Conservation (phyloP, 1,139 yeast species). For the Protomyces inouyei region DNA sequence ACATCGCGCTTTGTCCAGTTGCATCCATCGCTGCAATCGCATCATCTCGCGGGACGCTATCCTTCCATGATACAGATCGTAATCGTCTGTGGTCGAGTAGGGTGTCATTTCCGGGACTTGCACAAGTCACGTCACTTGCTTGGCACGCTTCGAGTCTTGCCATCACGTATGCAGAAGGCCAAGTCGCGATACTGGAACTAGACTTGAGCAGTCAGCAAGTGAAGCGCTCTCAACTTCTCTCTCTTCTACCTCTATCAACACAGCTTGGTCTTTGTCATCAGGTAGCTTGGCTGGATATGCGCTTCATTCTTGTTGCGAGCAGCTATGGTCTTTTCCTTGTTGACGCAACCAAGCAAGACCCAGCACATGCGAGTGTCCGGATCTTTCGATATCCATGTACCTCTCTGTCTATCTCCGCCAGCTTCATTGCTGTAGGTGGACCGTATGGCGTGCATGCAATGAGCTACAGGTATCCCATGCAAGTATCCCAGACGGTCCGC, state of each 20-base stretch:
- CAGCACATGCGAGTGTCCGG: background rate
- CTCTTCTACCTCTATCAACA: background rate
- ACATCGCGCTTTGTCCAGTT: background rate
- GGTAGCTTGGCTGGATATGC: background rate
- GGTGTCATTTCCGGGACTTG: background rate
- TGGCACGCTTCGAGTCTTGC: background rate
- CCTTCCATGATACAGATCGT: background rate
- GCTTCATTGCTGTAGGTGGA: background rate
- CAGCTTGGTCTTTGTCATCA: background rate
- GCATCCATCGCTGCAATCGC: background rate
- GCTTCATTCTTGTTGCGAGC: background rate
- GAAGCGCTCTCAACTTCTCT: background rate
- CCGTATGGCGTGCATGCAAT: background rate
- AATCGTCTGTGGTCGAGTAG: too few relatives aligned
- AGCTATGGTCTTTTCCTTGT: background rate
- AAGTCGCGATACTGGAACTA: background rate
- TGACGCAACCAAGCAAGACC: background rate
- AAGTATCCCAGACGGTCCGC: background rate
- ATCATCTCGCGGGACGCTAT: background rate
- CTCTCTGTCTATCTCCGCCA: background rate
- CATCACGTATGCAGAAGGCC: background rate
- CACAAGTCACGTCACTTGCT: background rate
- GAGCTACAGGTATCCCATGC: background rate
- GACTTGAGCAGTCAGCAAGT: background rate
- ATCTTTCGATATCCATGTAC: background rate